These are phyloP conservation scores for Cordyceps pruinosa DNA, from an alignment of 2,329 filamentous ascomycete species.

Conservation along the genomic window DNA sequence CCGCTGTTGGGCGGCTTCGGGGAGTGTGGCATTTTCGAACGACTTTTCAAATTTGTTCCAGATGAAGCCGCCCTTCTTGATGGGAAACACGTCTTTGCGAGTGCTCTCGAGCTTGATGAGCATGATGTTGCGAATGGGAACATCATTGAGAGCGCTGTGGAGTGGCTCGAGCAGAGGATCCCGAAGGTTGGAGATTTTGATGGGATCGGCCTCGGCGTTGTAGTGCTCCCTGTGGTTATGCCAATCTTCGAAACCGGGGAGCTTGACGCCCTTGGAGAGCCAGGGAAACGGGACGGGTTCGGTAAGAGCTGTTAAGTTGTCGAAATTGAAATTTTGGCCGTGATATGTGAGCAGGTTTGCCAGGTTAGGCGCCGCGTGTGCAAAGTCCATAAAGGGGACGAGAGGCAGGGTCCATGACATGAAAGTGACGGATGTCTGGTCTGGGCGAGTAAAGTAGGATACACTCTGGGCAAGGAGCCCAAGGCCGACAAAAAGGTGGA, in stretches of 20 bases:
- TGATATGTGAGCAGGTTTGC: constrained; percentile 19
- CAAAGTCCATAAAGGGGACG: constrained; percentile 28
- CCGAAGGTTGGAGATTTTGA: constrained; percentile 34
- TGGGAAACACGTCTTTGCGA: constrained; percentile 37
- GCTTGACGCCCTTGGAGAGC: constrained; percentile 20
- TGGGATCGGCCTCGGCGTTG: constrained; percentile 28
- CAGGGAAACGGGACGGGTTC: constrained; percentile 18
- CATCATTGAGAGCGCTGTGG: constrained; percentile 19
- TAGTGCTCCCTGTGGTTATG: constrained; percentile 24
- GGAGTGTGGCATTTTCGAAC: constrained; percentile 25
- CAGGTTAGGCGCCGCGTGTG: constrained; percentile 21
- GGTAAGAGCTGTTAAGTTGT: constrained; percentile 23
- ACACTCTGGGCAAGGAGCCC: constrained; percentile 18
- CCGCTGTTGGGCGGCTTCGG: constrained; percentile 23
- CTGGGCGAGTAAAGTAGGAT: constrained; percentile 20
- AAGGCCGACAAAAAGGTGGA: constrained; percentile 15
- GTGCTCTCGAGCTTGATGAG: constrained; percentile 40
- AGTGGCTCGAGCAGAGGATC: constrained; percentile 25
- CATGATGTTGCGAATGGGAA: constrained; percentile 37
- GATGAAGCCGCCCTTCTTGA: constrained; percentile 34
- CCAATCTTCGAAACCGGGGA: constrained; percentile 24
- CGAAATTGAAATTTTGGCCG: constrained; percentile 18
- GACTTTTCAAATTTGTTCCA: constrained; percentile 29
- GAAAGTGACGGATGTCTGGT: constrained; percentile 26
- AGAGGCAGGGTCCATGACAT: constrained; percentile 29